Conservation (phyloP, 2,329 filamentous ascomycete genomes). For the Talaromyces amestolkiae region DNA sequence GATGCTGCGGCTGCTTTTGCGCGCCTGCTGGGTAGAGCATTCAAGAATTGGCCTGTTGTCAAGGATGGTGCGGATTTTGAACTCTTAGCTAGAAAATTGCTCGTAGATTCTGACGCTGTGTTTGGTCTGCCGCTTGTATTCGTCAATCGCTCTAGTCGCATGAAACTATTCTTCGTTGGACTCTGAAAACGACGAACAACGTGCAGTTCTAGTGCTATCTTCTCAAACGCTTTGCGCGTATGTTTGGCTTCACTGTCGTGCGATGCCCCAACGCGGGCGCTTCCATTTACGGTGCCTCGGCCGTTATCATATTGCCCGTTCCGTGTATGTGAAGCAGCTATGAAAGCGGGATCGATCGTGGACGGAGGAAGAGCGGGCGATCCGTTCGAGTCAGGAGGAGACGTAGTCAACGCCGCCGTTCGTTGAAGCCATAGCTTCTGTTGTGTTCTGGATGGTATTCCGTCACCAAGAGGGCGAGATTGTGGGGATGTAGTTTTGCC, state of each 20-base stretch:
- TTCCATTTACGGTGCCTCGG: constrained; percentile 31
- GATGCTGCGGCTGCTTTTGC: constrained; percentile 19
- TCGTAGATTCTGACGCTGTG: constrained; percentile 17
- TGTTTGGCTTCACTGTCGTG: constrained; percentile 41
- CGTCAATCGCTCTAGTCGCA: constrained; percentile 33
- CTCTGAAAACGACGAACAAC: constrained; percentile 48
- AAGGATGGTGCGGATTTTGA: constrained; percentile 37
- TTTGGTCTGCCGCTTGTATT: constrained; percentile 24
- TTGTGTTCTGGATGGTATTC: constrained; percentile 47
- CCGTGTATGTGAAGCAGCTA: constrained; percentile 29
- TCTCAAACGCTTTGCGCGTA: constrained; percentile 46
- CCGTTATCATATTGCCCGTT: constrained; percentile 32
- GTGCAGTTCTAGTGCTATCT: constrained; percentile 41
- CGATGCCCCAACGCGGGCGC: constrained; percentile 28
- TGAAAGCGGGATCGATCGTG: constrained; percentile 36
- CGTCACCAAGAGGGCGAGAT: constrained; percentile 34
- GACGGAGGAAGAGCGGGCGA: constrained; percentile 34
- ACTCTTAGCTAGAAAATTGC: constrained; percentile 31
- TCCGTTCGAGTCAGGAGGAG: constrained; percentile 42
- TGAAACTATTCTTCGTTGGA: constrained; percentile 45
- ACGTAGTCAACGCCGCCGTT: constrained; percentile 45
- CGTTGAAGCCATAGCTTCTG: constrained; percentile 50
- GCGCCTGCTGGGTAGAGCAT: constrained; percentile 24
- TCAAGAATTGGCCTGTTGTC: constrained; percentile 26
- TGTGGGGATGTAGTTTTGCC: constrained; percentile 33